phyloP scores from a whole-genome alignment of 139 green algal species.

The Tetradesmus obliquus region DNA sequence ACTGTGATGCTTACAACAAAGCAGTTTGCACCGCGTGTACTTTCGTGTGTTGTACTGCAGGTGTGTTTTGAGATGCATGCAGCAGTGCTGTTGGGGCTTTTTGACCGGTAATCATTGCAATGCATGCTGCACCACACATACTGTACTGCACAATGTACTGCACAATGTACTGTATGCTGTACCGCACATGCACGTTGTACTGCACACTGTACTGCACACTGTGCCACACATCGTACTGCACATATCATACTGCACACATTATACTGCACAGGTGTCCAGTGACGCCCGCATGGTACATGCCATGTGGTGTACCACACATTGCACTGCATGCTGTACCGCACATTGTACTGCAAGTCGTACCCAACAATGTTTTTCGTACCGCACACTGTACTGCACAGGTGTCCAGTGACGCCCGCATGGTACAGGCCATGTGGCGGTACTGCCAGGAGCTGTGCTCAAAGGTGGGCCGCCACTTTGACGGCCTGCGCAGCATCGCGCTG shows the following conservation, averaged over 20 bases:
- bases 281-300: neutral
- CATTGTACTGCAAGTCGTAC: neutral
- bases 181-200: too few relatives aligned
- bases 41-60: too few relatives aligned
- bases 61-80: too few relatives aligned
- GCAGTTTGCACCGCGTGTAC: too few relatives aligned
- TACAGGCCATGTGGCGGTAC: slow-evolving; percentile 34
- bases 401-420: neutral
- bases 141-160: neutral
- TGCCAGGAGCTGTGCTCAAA: slow-evolving; percentile 30
- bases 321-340: neutral
- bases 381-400: neutral
- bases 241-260: neutral
- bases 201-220: neutral
- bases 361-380: too few relatives aligned
- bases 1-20: too few relatives aligned
- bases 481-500: neutral
- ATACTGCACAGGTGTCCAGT: neutral
- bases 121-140: too few relatives aligned
- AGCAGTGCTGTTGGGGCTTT: too few relatives aligned
- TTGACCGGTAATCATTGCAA: too few relatives aligned
- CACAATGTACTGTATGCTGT: neutral
- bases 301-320: neutral
- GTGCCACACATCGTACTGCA: neutral
- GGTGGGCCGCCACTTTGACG: slow-evolving; percentile 7